Evolutionary conservation across 805 yeast genomes (phyloP).

Genomic region (Saccharomycopsis selenospora): DNA sequence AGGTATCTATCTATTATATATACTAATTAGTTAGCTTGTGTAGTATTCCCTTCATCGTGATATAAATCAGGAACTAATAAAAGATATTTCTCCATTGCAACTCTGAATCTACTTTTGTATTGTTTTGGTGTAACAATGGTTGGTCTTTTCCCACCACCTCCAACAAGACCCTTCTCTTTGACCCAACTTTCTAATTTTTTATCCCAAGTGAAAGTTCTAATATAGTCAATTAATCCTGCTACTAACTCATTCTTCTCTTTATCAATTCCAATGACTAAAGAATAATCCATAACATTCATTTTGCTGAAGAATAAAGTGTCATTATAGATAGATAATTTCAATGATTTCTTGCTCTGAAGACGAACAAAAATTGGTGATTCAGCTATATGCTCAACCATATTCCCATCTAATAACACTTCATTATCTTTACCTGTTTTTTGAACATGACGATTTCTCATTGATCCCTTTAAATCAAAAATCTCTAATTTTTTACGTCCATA

Average conservation of each 20-base stretch:
- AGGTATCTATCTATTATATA: no score
- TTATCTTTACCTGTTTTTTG: slow-evolving; percentile 93
- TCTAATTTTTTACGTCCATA: slow-evolving; percentile 75
- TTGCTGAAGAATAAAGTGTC: slow-evolving; percentile 93
- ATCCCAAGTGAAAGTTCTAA: slow-evolving; percentile 97
- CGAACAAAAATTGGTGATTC: slow-evolving; percentile 93
- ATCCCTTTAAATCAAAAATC: slow-evolving; percentile 93
- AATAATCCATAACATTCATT: slow-evolving; percentile 98
- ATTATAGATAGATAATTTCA: slow-evolving; percentile 88
- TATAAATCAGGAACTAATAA: slow-evolving; percentile 83
- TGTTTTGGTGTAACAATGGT: slow-evolving; percentile 97
- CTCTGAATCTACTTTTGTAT: slow-evolving; percentile 87
- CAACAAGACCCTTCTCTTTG: slow-evolving; percentile 86
- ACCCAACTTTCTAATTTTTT: slow-evolving; percentile 98
- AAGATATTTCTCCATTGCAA: slow-evolving; percentile 95
- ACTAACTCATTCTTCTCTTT: slow-evolving; percentile 52
- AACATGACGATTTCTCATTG: slow-evolving; percentile 95
- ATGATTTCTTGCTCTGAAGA: slow-evolving; percentile 79
- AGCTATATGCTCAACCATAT: slow-evolving; percentile 95
- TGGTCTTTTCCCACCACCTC: slow-evolving; percentile 85
- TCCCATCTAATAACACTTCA: slow-evolving; percentile 91
- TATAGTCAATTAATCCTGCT: slow-evolving; percentile 91
- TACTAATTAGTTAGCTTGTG: no score
- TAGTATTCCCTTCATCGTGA: slow-evolving; percentile 37
- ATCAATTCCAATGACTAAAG: slow-evolving; percentile 90